Evolutionary conservation across 164 flowering plant species (phyloP).

Genomic region (Annona cherimola): DNA sequence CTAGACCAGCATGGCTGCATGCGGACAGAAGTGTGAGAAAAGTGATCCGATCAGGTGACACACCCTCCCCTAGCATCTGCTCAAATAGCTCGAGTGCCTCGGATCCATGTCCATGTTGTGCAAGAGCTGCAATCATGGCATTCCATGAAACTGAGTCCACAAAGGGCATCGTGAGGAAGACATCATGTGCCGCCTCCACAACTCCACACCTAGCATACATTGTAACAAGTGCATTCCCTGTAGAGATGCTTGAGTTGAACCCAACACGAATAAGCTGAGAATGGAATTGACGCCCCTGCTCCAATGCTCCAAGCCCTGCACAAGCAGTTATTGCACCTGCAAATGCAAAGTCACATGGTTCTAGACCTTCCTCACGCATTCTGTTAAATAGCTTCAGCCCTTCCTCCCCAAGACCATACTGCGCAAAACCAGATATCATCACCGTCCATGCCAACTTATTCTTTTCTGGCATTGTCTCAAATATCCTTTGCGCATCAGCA

Average conservation of each 20-base stretch:
- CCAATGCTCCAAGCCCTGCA: slow-evolving; percentile 63
- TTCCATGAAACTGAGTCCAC: slow-evolving; percentile 54
- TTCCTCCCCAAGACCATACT: slow-evolving; percentile 67
- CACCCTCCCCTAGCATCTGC: slow-evolving; percentile 49
- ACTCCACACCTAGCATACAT: slow-evolving; percentile 82
- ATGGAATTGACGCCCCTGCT: slow-evolving; percentile 73
- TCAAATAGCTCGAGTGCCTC: slow-evolving; percentile 55
- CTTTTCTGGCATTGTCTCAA: slow-evolving; percentile 33
- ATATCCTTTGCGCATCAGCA: slow-evolving; percentile 32
- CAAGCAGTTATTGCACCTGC: slow-evolving; percentile 68
- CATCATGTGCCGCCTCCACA: slow-evolving; percentile 44
- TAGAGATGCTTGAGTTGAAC: slow-evolving; percentile 65
- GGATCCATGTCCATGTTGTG: slow-evolving; percentile 71
- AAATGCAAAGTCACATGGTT: slow-evolving; percentile 73
- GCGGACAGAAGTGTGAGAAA: slow-evolving; percentile 75
- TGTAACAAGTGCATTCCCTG: slow-evolving; percentile 65
- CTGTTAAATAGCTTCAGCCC: slow-evolving; percentile 53
- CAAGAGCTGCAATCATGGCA: slow-evolving; percentile 64
- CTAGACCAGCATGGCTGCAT: slow-evolving; percentile 75
- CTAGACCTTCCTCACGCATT: slow-evolving; percentile 46
- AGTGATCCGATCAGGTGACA: slow-evolving; percentile 61
- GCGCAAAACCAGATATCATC: slow-evolving; percentile 60
- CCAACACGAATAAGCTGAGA: slow-evolving; percentile 51
- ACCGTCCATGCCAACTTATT: slow-evolving; percentile 45
- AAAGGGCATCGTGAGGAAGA: slow-evolving; percentile 52